Conservation (phyloP, 768 basidiomycete genomes). For the Hydnum rufescens region DNA sequence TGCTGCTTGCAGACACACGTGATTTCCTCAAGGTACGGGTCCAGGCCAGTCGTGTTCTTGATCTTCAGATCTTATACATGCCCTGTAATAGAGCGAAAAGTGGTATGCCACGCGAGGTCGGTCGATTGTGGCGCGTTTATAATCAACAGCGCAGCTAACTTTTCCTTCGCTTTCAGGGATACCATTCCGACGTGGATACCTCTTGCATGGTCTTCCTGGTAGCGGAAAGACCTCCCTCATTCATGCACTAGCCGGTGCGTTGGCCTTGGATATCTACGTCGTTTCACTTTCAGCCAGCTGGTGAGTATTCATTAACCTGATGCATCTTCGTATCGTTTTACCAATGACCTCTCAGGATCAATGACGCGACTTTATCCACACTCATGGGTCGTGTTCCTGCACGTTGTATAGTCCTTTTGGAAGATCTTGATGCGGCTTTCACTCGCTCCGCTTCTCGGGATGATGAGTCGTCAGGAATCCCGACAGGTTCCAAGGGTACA, state of each 20-base stretch:
- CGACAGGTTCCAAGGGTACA: neutral
- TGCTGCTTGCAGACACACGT: constrained; percentile 60
- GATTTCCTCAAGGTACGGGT: constrained; percentile 73
- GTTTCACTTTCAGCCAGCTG: constrained; percentile 42
- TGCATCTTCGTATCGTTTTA: constrained; percentile 5
- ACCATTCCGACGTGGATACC: constrained; percentile 59
- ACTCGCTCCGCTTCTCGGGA: constrained; percentile 54
- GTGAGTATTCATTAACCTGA: too few relatives aligned
- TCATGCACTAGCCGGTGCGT: constrained; percentile 71
- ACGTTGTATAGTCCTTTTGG: constrained; percentile 68
- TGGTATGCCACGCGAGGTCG: constrained; percentile 67
- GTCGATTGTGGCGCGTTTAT: neutral
- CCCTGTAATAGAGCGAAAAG: constrained; percentile 25
- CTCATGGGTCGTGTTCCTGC: constrained; percentile 78
- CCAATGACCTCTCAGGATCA: constrained; percentile 28
- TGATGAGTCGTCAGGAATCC: constrained; percentile 19
- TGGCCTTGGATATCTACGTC: constrained; percentile 83
- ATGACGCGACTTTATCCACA: constrained; percentile 65
- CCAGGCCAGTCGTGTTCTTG: too few relatives aligned
- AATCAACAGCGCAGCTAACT: neutral
- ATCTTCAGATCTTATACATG: neutral
- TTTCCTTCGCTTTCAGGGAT: constrained; percentile 20
- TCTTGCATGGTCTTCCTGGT: constrained; percentile 32
- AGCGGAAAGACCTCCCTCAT: constrained; percentile 71
- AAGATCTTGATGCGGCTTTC: constrained; percentile 83